These are phyloP conservation scores for Neurospora sp. DNA, from an alignment of 495 filamentous ascomycete genomes.

Conservation along the genomic window DNA sequence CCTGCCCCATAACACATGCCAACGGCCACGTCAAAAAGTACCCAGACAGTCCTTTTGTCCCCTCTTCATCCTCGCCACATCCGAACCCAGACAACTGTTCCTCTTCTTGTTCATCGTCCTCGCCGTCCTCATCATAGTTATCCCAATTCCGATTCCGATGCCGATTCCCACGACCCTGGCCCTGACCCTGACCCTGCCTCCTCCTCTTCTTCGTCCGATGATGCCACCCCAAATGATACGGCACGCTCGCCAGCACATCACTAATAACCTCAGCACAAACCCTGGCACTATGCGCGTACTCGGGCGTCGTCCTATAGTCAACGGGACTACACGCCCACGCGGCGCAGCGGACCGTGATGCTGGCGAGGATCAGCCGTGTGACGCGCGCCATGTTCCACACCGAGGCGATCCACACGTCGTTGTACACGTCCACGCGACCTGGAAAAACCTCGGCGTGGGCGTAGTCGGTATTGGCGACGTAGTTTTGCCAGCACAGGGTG, in stretches of 20 bases:
- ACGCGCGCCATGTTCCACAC: slow-evolving; percentile 38
- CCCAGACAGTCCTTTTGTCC: slow-evolving; percentile 33
- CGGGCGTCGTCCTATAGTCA: slow-evolving; percentile 43
- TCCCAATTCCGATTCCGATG: background rate
- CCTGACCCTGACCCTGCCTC: background rate
- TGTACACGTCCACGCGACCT: slow-evolving; percentile 40
- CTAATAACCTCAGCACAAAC: slow-evolving; percentile 32
- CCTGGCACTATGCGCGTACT: slow-evolving; percentile 35
- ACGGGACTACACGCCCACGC: slow-evolving; percentile 41
- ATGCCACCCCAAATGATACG: slow-evolving; percentile 43
- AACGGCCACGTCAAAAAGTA: slow-evolving; percentile 37
- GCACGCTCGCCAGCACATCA: slow-evolving; percentile 41
- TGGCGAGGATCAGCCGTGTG: slow-evolving; percentile 33
- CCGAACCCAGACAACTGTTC: slow-evolving; percentile 18
- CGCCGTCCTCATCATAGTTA: background rate
- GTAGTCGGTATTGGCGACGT: slow-evolving; percentile 28
- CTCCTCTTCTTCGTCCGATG: background rate
- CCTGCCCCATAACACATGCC: slow-evolving; percentile 31
- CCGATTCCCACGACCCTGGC: background rate
- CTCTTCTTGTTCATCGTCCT: background rate
- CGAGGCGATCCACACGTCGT: slow-evolving; percentile 38
- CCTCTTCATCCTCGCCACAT: slow-evolving; percentile 23
- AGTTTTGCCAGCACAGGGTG: slow-evolving; percentile 37
- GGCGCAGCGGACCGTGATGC: slow-evolving; percentile 37
- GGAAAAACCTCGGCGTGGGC: slow-evolving; percentile 36